Evolutionary conservation across 2,329 filamentous ascomycete species (phyloP).

Genomic region (Microsporum audouinii): DNA sequence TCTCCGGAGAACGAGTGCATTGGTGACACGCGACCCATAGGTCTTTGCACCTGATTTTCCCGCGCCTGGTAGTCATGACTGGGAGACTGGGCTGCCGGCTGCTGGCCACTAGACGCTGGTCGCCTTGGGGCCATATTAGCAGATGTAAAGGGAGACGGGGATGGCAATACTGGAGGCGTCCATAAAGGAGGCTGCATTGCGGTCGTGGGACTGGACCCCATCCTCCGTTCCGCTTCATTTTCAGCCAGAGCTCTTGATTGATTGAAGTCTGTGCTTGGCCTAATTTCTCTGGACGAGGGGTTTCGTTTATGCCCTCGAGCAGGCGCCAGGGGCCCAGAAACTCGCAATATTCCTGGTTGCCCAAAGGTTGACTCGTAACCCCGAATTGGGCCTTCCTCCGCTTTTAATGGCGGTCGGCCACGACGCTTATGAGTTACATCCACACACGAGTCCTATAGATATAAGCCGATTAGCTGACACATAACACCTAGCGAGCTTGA

Average conservation of each 20-base stretch:
- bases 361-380: conserved; percentile 13
- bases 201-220: conserved; percentile 6
- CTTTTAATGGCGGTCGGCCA: conserved; percentile 23
- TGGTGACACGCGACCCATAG: conserved; percentile 1
- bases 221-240: conserved; percentile 6
- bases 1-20: conserved; percentile 2
- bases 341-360: conserved; percentile 8
- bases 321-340: not conserved
- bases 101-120: conserved; percentile 5
- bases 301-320: conserved; percentile 8
- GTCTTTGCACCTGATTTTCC: not conserved
- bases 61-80: not conserved
- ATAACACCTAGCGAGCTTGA: not conserved
- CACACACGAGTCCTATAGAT: conserved; percentile 20
- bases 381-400: conserved; percentile 18
- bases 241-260: conserved; percentile 4
- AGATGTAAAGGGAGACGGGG: conserved; percentile 6
- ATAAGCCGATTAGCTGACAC: not conserved
- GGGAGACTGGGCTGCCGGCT: not conserved
- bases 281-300: conserved; percentile 13
- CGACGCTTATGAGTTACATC: conserved; percentile 30
- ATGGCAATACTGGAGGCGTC: conserved; percentile 11
- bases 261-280: conserved; percentile 12
- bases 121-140: not conserved
- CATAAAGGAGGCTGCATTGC: conserved; percentile 7